A percentile compares a stretch with the other conserved stretches of the same genome.
Conservation (phyloP, 257 asterid genomes). For the Rubia yunnanensis region DNA sequence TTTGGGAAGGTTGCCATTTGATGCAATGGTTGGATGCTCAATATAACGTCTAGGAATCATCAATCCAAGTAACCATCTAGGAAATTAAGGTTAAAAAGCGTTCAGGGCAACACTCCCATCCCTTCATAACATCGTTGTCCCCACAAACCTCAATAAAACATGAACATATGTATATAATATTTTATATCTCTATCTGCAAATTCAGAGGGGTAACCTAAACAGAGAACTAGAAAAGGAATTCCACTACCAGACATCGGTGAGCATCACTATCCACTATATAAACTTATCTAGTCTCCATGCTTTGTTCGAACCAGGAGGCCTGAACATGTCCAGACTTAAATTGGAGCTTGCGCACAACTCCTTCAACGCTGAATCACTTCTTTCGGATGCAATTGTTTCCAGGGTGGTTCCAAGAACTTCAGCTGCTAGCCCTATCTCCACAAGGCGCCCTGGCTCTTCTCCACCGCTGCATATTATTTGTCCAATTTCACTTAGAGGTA, state of each 20-base stretch:
- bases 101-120: neutral
- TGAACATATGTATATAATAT: neutral
- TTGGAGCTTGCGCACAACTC: conserved; percentile 23
- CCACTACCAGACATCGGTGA: conserved; percentile 18
- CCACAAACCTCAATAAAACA: conserved; percentile 8
- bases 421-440: conserved; percentile 41
- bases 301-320: conserved; percentile 35
- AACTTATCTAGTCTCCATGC: conserved; percentile 35
- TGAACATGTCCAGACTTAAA: conserved; percentile 25
- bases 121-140: neutral
- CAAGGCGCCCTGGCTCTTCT: conserved; percentile 38
- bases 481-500: conserved; percentile 26
- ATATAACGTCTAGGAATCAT: conserved; percentile 7
- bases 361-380: conserved; percentile 22
- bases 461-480: conserved; percentile 33
- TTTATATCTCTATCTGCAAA: conserved; percentile 10
- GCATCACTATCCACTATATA: conserved; percentile 19
- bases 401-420: conserved; percentile 34
- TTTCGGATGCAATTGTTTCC: conserved; percentile 31
- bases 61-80: conserved; percentile 9
- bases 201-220: conserved; percentile 10
- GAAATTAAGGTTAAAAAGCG: neutral
- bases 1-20: neutral
- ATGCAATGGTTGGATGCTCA: conserved; percentile 10
- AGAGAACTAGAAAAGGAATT: conserved; percentile 18